Conservation (phyloP, 257 asterid species). For the Nicotiana benthamiana region DNA sequence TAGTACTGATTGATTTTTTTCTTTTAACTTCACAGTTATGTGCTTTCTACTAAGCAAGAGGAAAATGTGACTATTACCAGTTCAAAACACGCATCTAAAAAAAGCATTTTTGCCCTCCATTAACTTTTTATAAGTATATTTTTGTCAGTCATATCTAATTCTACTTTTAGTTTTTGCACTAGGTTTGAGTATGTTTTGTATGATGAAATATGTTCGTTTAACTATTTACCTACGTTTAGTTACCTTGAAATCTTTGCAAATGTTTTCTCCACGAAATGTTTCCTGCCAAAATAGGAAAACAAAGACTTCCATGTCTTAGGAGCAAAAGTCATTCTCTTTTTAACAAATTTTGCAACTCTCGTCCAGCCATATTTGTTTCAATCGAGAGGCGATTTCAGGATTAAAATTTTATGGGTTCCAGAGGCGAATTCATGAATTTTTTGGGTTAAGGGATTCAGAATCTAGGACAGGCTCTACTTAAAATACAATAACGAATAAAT, state of each 20-base stretch:
- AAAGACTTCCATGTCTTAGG: neutral
- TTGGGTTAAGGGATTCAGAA: too few relatives aligned
- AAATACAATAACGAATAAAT: too few relatives aligned
- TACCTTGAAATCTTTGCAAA: neutral
- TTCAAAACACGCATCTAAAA: neutral
- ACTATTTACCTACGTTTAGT: neutral
- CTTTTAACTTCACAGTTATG: neutral
- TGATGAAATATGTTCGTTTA: neutral
- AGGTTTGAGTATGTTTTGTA: neutral
- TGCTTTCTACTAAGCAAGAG: neutral
- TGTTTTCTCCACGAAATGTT: neutral
- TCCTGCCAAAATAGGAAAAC: neutral
- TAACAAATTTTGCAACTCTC: neutral
- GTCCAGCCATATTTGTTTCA: neutral
- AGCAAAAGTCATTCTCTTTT: neutral
- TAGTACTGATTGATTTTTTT: neutral
- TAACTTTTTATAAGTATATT: neutral
- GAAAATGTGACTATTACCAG: neutral
- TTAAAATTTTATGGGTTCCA: too few relatives aligned
- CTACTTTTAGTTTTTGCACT: neutral
- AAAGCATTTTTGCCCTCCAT: neutral
- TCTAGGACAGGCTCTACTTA: too few relatives aligned
- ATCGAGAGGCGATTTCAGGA: too few relatives aligned
- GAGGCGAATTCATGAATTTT: too few relatives aligned
- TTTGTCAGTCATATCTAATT: neutral